Base-by-base conservation (phyloP, 225 moss, liverwort and hornwort genomes). In the Physcomitrium patens region DNA sequence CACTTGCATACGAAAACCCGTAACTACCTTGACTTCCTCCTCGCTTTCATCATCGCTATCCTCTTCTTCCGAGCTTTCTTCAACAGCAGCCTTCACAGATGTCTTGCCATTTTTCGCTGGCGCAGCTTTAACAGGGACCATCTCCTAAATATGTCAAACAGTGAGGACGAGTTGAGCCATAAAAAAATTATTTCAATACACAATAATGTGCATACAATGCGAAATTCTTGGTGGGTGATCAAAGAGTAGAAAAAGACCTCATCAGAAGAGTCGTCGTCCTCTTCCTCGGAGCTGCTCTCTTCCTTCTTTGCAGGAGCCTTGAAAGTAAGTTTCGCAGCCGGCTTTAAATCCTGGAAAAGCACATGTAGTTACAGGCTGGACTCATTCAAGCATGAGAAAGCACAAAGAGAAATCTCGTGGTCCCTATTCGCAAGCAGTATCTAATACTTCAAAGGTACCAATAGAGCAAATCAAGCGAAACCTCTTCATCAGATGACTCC, bases 401-500 rank as follows among this genome's bases (percentile, higher is more conserved):
- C 7, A 37, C 4, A 37, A 37, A 37, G 24, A 24, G 24, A 37
- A 37, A 37, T 7, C 7, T 4, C 31, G 31, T 37, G 1, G 31
- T 37, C 31, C 31, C 7, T 37, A 37, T 37, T 37, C 5, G 31
- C 31, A 37, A 37, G 31, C 31, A 37, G 31, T 37, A 3, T 37
- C 1, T 4, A 37, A 37, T 37, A 4, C 31, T 37, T 37, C 5
- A 8, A 1, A 3, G 12, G 8, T 37, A 0, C 3, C 0, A 22
- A 15, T 68, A 10, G 47, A 9, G 6, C 1, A 4, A 13, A 4
- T 12, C 5, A 7, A 15, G 18, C 20, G 24, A 28, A 73, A 82
- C 82, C 85, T 82, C 84, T 62, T 81, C 85, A 41, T 85, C 84
- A 8, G 79, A 79, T 24, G 86, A 86, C 8, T 86, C 86, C 12